phyloP scores from a whole-genome alignment of 2,329 filamentous ascomycete species.

The Pseudomassariella vexata region DNA sequence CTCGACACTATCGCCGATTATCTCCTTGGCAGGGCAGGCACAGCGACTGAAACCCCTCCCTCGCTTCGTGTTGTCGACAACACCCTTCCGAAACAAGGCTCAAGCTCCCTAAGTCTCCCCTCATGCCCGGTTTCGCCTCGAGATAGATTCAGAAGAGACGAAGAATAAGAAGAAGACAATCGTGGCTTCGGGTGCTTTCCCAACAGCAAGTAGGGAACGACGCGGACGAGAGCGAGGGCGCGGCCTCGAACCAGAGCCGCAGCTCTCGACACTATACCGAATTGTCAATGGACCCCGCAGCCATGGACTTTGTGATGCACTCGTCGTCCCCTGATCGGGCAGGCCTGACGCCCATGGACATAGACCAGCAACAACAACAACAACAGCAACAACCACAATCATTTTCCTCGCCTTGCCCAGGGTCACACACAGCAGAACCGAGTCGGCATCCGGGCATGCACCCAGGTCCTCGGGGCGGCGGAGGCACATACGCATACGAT shows the following conservation, averaged over 20 bases:
- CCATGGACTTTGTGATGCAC: conserved; percentile 22
- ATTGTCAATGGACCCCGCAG: conserved; percentile 16
- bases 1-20: conserved; percentile 9
- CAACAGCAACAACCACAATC: no score
- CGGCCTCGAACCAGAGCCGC: conserved; percentile 8
- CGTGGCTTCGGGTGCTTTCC: no score
- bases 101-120: no score
- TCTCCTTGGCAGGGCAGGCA: conserved; percentile 8
- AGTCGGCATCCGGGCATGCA: conserved; percentile 13
- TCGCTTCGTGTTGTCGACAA: not conserved
- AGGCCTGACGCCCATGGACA: conserved; percentile 8
- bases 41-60: conserved; percentile 6
- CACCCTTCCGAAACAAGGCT: conserved; percentile 2
- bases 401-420: conserved; percentile 21
- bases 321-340: conserved; percentile 13
- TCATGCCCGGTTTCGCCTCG: no score
- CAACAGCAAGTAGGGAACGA: no score
- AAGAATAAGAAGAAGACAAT: no score
- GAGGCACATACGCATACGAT: conserved; percentile 16
- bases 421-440: conserved; percentile 19
- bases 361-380: conserved; percentile 15
- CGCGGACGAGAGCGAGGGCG: conserved; percentile 3
- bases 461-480: conserved; percentile 11
- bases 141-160: no score
- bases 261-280: conserved; percentile 10